Conservation (phyloP, 225 moss, liverwort and hornwort species). For the Straminergon stramineum region DNA sequence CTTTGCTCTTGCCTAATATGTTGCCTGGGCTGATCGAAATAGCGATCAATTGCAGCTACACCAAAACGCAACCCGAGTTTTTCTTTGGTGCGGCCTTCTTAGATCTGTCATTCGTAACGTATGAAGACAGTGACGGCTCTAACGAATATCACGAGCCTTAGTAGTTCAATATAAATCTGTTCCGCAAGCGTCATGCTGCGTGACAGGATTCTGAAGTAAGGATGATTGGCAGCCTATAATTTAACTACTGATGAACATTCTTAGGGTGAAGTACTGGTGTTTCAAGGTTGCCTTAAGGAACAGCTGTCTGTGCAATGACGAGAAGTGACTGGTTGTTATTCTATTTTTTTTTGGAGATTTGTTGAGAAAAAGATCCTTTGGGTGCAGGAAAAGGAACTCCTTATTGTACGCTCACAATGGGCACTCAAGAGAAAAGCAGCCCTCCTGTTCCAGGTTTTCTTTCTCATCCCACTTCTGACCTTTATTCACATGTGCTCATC, state of each 20-base stretch:
- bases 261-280: background rate
- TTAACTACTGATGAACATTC: background rate
- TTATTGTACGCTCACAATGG: conserved; percentile 25
- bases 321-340: background rate
- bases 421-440: background rate
- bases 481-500: background rate
- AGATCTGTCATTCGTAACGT: background rate
- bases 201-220: background rate
- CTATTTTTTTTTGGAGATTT: background rate
- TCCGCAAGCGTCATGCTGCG: background rate
- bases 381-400: conserved; percentile 36
- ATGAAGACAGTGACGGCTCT: background rate
- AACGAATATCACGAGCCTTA: background rate
- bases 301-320: background rate
- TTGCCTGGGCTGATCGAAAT: background rate
- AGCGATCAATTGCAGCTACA: too few species aligned
- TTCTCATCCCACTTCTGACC: background rate
- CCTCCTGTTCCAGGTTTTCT: conserved; percentile 13
- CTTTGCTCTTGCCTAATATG: background rate
- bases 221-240: background rate
- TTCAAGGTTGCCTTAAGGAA: background rate
- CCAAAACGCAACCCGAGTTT: too few species aligned
- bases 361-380: background rate
- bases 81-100: background rate
- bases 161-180: background rate